Base-by-base conservation (phyloP, 495 filamentous ascomycete species). In the Rhizodiscina lignyota region DNA sequence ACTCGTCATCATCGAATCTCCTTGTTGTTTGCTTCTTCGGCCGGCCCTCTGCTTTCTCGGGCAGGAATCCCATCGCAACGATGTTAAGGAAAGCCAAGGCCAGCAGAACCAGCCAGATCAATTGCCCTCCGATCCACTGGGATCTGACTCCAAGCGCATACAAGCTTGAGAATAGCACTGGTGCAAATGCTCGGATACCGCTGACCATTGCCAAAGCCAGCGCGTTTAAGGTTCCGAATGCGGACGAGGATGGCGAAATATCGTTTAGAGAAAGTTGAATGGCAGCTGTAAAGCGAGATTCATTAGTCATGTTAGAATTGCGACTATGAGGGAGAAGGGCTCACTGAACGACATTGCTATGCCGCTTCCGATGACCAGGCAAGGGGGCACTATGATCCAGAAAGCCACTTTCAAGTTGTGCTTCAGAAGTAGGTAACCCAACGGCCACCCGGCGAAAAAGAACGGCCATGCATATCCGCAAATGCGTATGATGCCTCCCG, bases 201-300 rank as follows among this genome's bases (percentile, higher is more conserved):
- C 66, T 68, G 2, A 54, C 42, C 2, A 68, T 29, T 2, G 71
- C 67, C 36, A 82, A 57, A 0, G 69, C 67, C 2, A 83, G 31
- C 1, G 72, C 71, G 34, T 80, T 82, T 18, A 83, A 51, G 11
- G 68, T 77, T 4, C 72, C 76, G 18, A 82, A 53, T 4, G 65
- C 63, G 21, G 48, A 49, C 11, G 66, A 61, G 11, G 61, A 68
- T 0, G 78, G 78, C 11, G 72, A 61, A 10, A 77, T 66, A 38
- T 79, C 71, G 54, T 81, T 83, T 18, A 83, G 40, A 21, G 67
- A 69, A 17, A 82, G 67, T 58, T 80, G 76, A 17, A 70, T 61
- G 4, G 62, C 70, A 12, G 75, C 54, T 59, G 30, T 17, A 3
- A 4, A 4, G 2, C 32, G 18, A 15, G 33, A 33, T 33, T 15